A percentile compares a stretch with the other conserved stretches of the same genome.
phyloP scores from a whole-genome alignment of 1,139 yeast species.

The Hanseniaspora sp. region DNA sequence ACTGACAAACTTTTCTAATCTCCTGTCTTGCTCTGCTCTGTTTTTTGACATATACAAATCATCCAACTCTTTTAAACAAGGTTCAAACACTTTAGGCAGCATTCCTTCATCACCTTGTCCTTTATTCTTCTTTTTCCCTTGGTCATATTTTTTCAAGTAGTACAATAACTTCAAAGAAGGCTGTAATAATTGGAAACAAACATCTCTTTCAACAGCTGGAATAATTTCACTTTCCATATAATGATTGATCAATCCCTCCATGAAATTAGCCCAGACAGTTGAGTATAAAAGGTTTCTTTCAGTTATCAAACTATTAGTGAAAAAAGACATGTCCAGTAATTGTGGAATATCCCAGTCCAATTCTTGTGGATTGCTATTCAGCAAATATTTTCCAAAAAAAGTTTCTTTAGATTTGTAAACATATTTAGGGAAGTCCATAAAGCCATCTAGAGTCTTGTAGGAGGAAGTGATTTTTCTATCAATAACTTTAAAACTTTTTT shows the following conservation, averaged over 20 bases:
- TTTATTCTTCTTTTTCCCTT: constrained; percentile 12
- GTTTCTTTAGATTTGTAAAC: not conserved
- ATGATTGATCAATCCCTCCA: constrained; percentile 31
- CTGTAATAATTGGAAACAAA: constrained; percentile 29
- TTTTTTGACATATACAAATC: constrained; percentile 30
- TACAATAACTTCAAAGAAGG: constrained; percentile 30
- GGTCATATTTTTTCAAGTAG: constrained; percentile 10
- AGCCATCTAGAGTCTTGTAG: not conserved
- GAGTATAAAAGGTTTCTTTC: constrained; percentile 30
- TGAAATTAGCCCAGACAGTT: constrained; percentile 31
- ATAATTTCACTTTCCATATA: constrained; percentile 29
- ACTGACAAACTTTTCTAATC: constrained; percentile 30
- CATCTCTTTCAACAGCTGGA: constrained; percentile 30
- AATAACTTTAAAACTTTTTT: not conserved
- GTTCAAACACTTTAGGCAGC: constrained; percentile 29
- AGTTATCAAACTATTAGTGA: constrained; percentile 1
- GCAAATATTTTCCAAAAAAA: constrained; percentile 10
- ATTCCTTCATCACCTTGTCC: constrained; percentile 6
- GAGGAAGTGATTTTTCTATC: not conserved
- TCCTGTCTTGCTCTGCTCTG: constrained; percentile 31
- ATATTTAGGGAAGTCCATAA: not conserved
- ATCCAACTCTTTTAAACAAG: constrained; percentile 28
- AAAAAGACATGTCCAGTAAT: not conserved
- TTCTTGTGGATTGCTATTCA: constrained; percentile 1
- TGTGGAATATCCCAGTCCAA: constrained; percentile 5